Evolutionary conservation across 108 stramenopile species (phyloP), one percentile per base, ranked within the genome.

Genomic region (Nitzschia sp.): DNA sequence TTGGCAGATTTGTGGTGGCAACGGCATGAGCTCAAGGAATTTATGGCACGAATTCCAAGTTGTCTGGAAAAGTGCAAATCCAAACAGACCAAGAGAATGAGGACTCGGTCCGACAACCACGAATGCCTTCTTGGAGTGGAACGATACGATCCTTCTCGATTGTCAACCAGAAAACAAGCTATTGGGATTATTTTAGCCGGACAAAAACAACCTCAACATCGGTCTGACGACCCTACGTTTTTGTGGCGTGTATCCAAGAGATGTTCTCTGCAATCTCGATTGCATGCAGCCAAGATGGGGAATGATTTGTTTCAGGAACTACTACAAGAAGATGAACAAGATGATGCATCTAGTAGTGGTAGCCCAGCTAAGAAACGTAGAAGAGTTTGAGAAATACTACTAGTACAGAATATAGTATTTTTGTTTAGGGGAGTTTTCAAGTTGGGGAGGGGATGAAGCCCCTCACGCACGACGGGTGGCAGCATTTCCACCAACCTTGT

Each of bases 161-260:
- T 19, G 10, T 41, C 61, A 7, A 22, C 2, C 2, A 43, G 43
- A 22, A 62, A 62, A 21, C 15, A 42, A 22, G 61, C 61, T 22
- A 46, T 44, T 19, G 8, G 61, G 21, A 11, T 62, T 17, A 19
- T 62, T 9, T 8, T 62, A 8, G 17, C 43, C 1, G 61, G 42
- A 62, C 61, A 62, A 24, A 41, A 62, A 20, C 61, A 44, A 15
- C 61, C 38, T 20, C n/a, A 17, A 3, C 61, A 62, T 62, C 14
- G 10, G n/a, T 12, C 43, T 19, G 42, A 34, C 22, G 43, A 62
- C 8, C 38, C 37, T 3, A 22, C 22, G 22, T 62, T 44, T 38
- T 22, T 62, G 42, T 39, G 61, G 40, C 22, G 21, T 10, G 61
- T 62, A 43, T 62, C 61, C 8, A 17, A 42, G 22, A 43, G 61